Percentiles rank a stretch among this genome's conserved stretches.
Evolutionary conservation across 768 basidiomycete genomes (phyloP).

Genomic region (Kwoniella bestiolae): DNA sequence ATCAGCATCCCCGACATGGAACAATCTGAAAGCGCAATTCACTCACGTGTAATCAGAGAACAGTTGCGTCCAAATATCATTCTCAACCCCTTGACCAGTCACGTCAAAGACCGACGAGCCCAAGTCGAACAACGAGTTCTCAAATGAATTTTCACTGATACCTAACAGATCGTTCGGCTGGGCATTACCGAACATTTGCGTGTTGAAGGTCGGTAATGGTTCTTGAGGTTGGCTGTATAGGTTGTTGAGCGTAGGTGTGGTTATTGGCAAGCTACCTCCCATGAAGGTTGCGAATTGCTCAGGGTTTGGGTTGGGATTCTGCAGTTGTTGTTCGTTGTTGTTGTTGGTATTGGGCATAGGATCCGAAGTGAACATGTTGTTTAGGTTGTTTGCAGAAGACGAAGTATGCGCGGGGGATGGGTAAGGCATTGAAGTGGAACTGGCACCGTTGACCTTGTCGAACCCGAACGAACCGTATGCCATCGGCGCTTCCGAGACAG

Average conservation of each 20-base stretch:
- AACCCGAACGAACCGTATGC: background rate
- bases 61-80: constrained; percentile 37
- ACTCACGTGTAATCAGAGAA: constrained; percentile 34
- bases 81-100: constrained; percentile 18
- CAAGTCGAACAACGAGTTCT: constrained; percentile 19
- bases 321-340: background rate
- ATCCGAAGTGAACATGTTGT: background rate
- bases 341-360: background rate
- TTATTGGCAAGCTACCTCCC: constrained; percentile 4
- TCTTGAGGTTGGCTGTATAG: background rate
- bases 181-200: background rate
- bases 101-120: constrained; percentile 12
- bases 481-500: background rate
- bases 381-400: background rate
- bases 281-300: constrained; percentile 2
- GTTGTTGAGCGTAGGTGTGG: background rate
- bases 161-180: constrained; percentile 3
- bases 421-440: background rate
- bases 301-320: background rate
- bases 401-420: background rate
- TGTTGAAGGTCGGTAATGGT: background rate
- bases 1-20: background rate
- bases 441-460: background rate
- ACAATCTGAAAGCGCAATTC: background rate
- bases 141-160: background rate